Evolutionary conservation across 306 rosid species (phyloP), one percentile per base, ranked within the genome.

Genomic region (Acacia crassicarpa): DNA sequence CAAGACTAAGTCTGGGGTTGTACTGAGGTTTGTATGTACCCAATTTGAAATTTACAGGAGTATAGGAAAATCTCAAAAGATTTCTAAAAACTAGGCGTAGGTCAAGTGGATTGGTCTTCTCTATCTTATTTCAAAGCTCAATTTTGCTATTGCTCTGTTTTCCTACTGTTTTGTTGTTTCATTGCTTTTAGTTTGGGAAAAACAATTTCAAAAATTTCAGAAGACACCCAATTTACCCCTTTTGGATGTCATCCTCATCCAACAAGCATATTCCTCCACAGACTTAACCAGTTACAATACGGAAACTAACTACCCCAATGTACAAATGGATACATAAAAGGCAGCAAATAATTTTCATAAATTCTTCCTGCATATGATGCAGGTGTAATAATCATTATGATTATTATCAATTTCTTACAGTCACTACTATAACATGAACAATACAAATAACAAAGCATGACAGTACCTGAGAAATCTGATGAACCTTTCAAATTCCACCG

Each of bases 401-500:
- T 9, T n/a, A 22, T 22, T 22, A 22, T 2, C 22, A 58, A 22
- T 46, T 56, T 40, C 48, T 20, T 3, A 27, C 14, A 51, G 58
- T 38, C 14, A 10, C 58, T 23, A 27, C 51, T 61, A 58, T 61
- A 80, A 44, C 30, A 86, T 80, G 45, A 83, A 70, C 65, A 74
- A 45, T 56, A 78, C 84, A 41, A 81, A 56, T 70, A 40, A 2
- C 10, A 67, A 22, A 58, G 54, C 77, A 83, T 45, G 77, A 68
- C 44, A 72, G 32, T 89, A 95, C 99, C 99, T 85, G 76, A 93
- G 89, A 76, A 95, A 95, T 48, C 74, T 85, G 48, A 93, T 77
- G 86, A 93, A 93, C 90, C 99, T 89, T 87, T 86, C 90, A 80
- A 93, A 89, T 86, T 95, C 98, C 61, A 69, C 73, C 78, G 94